Evolutionary conservation across 345 rosid species (phyloP).

Genomic region (Pistacia integerrima): DNA sequence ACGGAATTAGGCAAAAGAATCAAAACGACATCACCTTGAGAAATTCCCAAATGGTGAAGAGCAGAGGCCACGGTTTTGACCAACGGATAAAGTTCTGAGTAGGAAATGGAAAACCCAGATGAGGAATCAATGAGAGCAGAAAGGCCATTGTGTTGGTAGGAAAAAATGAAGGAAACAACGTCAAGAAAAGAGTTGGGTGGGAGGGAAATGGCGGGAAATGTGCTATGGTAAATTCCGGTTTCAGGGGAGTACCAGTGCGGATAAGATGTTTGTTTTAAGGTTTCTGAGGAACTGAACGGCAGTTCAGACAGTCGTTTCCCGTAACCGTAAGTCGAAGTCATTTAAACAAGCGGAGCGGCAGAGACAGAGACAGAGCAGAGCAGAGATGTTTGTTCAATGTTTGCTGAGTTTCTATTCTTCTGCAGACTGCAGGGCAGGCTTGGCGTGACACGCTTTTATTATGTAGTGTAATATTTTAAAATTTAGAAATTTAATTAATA

Average conservation of each 20-base stretch:
- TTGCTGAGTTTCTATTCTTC: too few species aligned
- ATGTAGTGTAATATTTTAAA: too few species aligned
- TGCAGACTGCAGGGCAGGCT: too few species aligned
- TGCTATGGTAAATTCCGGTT: slow-evolving; percentile 69
- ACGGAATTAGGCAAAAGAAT: slow-evolving; percentile 72
- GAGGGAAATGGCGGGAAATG: slow-evolving; percentile 43
- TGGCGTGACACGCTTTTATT: too few species aligned
- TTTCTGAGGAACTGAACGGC: background rate
- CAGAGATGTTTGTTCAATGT: too few species aligned
- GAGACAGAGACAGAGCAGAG: too few species aligned
- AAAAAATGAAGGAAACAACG: slow-evolving; percentile 63
- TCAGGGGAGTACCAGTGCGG: slow-evolving; percentile 43
- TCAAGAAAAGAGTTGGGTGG: slow-evolving; percentile 60
- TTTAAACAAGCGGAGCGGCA: too few species aligned
- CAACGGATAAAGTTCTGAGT: slow-evolving; percentile 43
- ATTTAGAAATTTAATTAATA: too few species aligned
- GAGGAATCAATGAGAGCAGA: slow-evolving; percentile 59
- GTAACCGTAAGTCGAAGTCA: background rate
- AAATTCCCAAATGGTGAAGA: slow-evolving; percentile 52
- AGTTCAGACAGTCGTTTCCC: background rate
- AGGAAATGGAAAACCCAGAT: slow-evolving; percentile 65
- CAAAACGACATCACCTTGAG: slow-evolving; percentile 67
- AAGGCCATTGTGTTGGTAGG: slow-evolving; percentile 44
- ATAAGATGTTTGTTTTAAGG: background rate
- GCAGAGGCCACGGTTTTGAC: slow-evolving; percentile 60